These are phyloP conservation scores for Conidiobolus incongruus DNA, from an alignment of 371 early-diverging fungal genomes.

Conservation along the genomic window DNA sequence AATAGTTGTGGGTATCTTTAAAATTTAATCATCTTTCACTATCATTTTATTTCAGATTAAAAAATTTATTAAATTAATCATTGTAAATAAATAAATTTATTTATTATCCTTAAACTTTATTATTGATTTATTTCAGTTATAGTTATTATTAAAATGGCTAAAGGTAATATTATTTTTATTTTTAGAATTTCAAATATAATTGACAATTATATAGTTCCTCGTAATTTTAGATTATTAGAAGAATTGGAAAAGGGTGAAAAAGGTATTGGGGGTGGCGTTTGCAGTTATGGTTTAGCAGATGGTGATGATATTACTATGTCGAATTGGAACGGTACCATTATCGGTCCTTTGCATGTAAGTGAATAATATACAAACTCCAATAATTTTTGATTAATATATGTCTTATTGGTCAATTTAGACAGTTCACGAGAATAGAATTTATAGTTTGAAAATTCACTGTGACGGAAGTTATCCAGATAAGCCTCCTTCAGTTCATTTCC, in stretches of 20 bases:
- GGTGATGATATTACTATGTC: slow-evolving; percentile 64
- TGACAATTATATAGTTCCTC: slow-evolving; percentile 64
- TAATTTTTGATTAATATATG: not conserved
- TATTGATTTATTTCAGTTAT: no score
- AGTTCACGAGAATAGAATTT: slow-evolving; percentile 85
- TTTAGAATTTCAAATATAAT: no score
- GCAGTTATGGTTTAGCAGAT: slow-evolving; percentile 80
- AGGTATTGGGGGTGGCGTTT: slow-evolving; percentile 84
- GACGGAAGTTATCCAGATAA: slow-evolving; percentile 65
- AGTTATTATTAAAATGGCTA: no score
- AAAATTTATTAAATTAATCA: no score
- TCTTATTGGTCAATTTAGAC: slow-evolving; percentile 23
- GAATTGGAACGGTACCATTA: slow-evolving; percentile 89
- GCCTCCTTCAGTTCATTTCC: slow-evolving; percentile 59
- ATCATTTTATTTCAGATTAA: no score
- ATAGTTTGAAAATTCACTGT: slow-evolving; percentile 63
- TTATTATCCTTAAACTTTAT: no score
- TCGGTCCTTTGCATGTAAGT: slow-evolving; percentile 80
- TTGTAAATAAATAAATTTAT: no score
- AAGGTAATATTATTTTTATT: no score
- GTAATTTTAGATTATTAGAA: slow-evolving; percentile 88
- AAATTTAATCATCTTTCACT: no score
- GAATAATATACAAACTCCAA: not conserved
- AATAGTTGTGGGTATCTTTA: no score
- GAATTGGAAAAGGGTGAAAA: slow-evolving; percentile 96